phyloP scores from a whole-genome alignment of 345 rosid genomes.

The Sonneratia caseolaris region DNA sequence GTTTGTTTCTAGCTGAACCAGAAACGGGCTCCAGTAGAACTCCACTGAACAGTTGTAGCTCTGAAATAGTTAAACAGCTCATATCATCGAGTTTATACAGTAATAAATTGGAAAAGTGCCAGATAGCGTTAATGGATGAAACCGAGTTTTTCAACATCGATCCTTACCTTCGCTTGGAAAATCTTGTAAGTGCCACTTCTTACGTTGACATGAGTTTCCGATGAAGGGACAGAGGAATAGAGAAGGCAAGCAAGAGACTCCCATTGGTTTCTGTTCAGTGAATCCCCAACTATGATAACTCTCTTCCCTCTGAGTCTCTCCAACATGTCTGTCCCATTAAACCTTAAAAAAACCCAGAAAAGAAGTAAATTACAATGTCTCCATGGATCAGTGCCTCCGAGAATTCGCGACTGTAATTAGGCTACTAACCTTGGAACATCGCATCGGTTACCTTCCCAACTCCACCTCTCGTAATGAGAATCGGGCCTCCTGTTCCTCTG shows the following conservation, averaged over 20 bases:
- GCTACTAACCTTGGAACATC: slow-evolving; percentile 29
- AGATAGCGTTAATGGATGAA: neutral
- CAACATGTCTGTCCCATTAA: slow-evolving; percentile 36
- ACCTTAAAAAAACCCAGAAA: slow-evolving; percentile 21
- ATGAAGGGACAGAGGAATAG: slow-evolving; percentile 29
- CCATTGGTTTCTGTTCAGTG: slow-evolving; percentile 48
- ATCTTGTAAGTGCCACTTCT: slow-evolving; percentile 12
- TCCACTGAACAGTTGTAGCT: slow-evolving; percentile 37
- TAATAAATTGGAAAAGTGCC: neutral
- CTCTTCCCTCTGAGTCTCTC: slow-evolving; percentile 43
- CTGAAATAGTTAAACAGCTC: slow-evolving; percentile 13
- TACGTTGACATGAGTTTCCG: slow-evolving; percentile 15
- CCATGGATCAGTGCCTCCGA: neutral
- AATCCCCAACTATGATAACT: slow-evolving; percentile 42
- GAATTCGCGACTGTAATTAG: neutral
- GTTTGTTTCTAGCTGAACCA: slow-evolving; percentile 24
- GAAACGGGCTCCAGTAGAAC: slow-evolving; percentile 40
- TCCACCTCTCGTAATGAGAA: slow-evolving; percentile 39
- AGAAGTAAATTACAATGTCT: neutral
- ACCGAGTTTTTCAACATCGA: neutral
- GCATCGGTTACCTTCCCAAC: slow-evolving; percentile 39
- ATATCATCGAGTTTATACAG: neutral
- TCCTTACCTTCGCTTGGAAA: slow-evolving; percentile 30
- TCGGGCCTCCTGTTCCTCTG: slow-evolving; percentile 42
- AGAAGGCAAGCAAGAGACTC: slow-evolving; percentile 53